Evolutionary conservation across 805 yeast genomes (phyloP).

Genomic region (Millerozyma acaciae): DNA sequence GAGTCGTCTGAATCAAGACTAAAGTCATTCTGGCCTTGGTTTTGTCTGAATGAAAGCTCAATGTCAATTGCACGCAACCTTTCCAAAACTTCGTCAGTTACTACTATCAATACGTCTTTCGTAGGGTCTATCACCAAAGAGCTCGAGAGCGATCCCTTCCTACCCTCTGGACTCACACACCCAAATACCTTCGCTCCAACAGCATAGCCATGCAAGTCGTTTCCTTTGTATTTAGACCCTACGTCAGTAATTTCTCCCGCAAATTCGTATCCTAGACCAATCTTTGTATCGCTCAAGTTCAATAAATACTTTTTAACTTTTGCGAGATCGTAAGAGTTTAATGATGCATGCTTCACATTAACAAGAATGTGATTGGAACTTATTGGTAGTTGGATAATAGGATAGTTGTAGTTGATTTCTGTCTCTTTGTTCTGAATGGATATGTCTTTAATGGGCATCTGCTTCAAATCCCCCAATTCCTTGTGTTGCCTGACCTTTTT

Average conservation of each 20-base stretch:
- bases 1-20: constrained; percentile 11
- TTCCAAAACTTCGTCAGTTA: constrained; percentile 21
- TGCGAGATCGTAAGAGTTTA: constrained; percentile 65
- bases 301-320: constrained; percentile 52
- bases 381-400: constrained; percentile 47
- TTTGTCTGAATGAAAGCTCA: constrained; percentile 13
- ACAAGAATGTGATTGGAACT: constrained; percentile 48
- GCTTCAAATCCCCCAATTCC: constrained; percentile 44
- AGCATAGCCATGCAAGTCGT: constrained; percentile 21
- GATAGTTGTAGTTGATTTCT: constrained; percentile 51
- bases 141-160: constrained; percentile 56
- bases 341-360: constrained; percentile 53
- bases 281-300: constrained; percentile 49
- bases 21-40: constrained; percentile 9
- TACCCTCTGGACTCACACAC: constrained; percentile 45
- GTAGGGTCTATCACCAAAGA: constrained; percentile 52
- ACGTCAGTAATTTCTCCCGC: constrained; percentile 56
- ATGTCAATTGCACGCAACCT: constrained; percentile 21
- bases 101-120: constrained; percentile 37
- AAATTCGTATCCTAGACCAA: constrained; percentile 70
- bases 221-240: constrained; percentile 36
- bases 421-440: constrained; percentile 40
- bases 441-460: constrained; percentile 50
- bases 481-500: not conserved
- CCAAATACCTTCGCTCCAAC: constrained; percentile 70